Evolutionary conservation across 495 filamentous ascomycete genomes (phyloP), one percentile per base, ranked within the genome.

Genomic region (Talaromyces thailandensis): DNA sequence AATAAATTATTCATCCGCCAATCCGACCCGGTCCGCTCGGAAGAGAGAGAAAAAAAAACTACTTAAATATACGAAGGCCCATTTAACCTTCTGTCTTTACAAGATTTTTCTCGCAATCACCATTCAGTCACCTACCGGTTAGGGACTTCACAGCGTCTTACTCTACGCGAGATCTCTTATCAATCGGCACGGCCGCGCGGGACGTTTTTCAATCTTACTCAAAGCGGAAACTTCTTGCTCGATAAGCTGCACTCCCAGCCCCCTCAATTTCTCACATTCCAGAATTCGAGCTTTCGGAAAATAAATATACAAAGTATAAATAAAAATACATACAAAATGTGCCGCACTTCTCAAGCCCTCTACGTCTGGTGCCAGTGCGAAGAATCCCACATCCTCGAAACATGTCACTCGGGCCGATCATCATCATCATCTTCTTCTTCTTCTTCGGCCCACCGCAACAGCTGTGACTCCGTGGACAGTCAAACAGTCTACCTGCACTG

Each of bases 331-430:
- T 3, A 52, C 64, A 70, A 21, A 52, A 79, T 80, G 76, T 80
- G 76, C 40, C 75, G 71, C 58, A 74, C 78, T 71, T 74, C 72
- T 58, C 69, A 71, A 65, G 78, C 74, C 48, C 63, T 74, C 6
- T 80, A 78, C 67, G 70, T 69, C 48, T 80, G 75, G 75, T 80
- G 77, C 65, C 73, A 74, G 16, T 80, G 77, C 64, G 73, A 78
- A 67, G 71, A 75, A 66, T 72, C 59, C 65, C 73, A 73, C n/a
- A 77, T 76, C 64, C 73, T 76, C 67, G 71, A 75, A 64, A 70
- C 75, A 26, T 71, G 71, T 18, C 75, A 75, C 61, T 63, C 71
- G 28, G 69, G 66, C 40, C 51, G 70, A 23, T 76, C 75, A 64
- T 58, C 71, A 25, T 63, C 65, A 0, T 35, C 35, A 23, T 76